Percentiles rank a stretch among this genome's conserved stretches.
phyloP scores from a whole-genome alignment of 495 filamentous ascomycete genomes.

The Annulohypoxylon bovei region DNA sequence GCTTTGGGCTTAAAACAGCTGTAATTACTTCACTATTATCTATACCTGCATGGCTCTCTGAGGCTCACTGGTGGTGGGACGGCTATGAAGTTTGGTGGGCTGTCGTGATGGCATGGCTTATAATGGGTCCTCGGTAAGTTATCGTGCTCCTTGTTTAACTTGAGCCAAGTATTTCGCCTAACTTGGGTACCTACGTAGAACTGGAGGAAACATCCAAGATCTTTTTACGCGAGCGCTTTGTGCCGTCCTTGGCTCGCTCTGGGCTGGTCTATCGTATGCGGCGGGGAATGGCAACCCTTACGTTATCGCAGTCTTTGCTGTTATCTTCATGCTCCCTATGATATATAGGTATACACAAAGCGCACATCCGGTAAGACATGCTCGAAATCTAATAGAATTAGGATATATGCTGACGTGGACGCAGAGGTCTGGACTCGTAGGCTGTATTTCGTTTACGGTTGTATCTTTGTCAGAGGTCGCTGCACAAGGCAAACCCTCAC shows the following conservation, averaged over 20 bases:
- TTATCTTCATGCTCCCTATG: conserved; percentile 66
- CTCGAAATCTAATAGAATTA: neutral
- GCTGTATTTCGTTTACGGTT: conserved; percentile 65
- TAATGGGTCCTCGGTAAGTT: conserved; percentile 62
- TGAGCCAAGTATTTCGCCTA: neutral
- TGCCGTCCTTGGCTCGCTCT: conserved; percentile 60
- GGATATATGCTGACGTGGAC: conserved; percentile 1
- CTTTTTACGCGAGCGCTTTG: conserved; percentile 59
- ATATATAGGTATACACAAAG: conserved; percentile 66
- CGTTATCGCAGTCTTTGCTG: conserved; percentile 66
- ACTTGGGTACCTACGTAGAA: conserved; percentile 51
- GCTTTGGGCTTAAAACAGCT: conserved; percentile 66
- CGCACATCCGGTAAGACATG: conserved; percentile 57
- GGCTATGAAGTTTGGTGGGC: conserved; percentile 65
- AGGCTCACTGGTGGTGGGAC: conserved; percentile 62
- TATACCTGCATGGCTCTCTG: conserved; percentile 61
- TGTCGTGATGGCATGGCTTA: conserved; percentile 66
- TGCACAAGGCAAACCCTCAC: conserved; percentile 44
- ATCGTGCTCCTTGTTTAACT: neutral
- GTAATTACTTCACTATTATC: conserved; percentile 61
- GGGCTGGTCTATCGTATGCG: conserved; percentile 62
- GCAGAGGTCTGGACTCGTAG: conserved; percentile 60
- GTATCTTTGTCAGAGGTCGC: conserved; percentile 60
- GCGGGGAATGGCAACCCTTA: conserved; percentile 62
- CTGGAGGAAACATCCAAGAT: conserved; percentile 66